Evolutionary conservation across 2,329 filamentous ascomycete genomes (phyloP), one percentile per base, ranked within the genome.

Genomic region (Massarina eburnea): DNA sequence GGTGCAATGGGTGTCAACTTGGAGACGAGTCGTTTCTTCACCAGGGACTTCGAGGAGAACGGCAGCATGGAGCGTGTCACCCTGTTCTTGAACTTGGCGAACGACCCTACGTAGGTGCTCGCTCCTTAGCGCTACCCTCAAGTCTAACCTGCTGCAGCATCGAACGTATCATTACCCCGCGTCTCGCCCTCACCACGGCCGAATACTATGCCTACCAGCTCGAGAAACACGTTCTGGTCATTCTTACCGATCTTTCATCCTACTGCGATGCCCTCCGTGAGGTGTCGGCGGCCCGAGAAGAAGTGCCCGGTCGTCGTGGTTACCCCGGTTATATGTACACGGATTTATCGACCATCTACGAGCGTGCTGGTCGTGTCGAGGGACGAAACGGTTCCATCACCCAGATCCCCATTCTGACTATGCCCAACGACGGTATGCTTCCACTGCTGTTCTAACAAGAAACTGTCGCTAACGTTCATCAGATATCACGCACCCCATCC

Each of bases 291-390:
- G 94, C 94, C 42, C 85, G 94, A 78, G 94, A 99, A 81, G 94
- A 99, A 85, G 94, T 99, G 34, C 94, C 94, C 32, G 94, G 94
- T 81, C 92, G 94, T 73, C 92, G 94, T 85, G 94, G 94, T 82
- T 99, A 94, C 79, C 94, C 94, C 43, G 94, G 94, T 89, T 99
- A 99, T 82, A 99, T 99, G 94, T 99, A 99, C 81, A 99, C 94
- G 61, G 95, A 99, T 84, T 88, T 99, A 85, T 96, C 94, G 49
- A 99, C 94, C 68, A 96, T 99, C 66, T 99, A 99, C 80, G 94
- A 99, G 77, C 91, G 94, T 78, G 94, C 94, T 61, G 94, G 94
- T 68, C 94, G 94, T 88, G 94, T 99, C 40, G 80, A 90, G 67
- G 95, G 95, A 62, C 89, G 95, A 62, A 96, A 97, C 67, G 94